phyloP scores from a whole-genome alignment of 345 rosid species.

The Gossypium raimondii region DNA sequence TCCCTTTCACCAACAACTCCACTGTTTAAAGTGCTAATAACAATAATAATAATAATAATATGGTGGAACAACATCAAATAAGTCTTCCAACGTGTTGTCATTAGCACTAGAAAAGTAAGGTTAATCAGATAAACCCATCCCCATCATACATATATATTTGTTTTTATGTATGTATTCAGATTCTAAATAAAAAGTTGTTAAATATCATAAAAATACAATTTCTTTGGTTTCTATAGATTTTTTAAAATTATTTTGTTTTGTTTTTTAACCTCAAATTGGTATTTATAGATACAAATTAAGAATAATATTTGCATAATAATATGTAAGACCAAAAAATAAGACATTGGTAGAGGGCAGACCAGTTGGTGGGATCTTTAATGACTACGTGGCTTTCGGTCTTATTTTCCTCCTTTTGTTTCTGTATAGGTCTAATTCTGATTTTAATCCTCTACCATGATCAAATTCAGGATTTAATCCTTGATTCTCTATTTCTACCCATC shows the following conservation, averaged over 20 bases:
- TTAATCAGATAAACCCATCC: not conserved
- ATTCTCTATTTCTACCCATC: too few relatives aligned
- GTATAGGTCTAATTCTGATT: not conserved
- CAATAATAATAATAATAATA: too few relatives aligned
- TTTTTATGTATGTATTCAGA: too few relatives aligned
- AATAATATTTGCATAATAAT: not conserved
- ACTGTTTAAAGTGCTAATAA: not conserved
- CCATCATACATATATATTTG: too few relatives aligned
- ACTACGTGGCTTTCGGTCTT: conserved; percentile 13
- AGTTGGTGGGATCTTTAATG: conserved; percentile 24
- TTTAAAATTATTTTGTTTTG: too few relatives aligned
- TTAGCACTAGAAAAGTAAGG: not conserved
- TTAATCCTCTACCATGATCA: too few relatives aligned
- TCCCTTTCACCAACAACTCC: conserved; percentile 11
- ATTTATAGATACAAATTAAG: too few relatives aligned
- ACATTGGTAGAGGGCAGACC: conserved; percentile 4
- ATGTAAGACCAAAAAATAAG: not conserved
- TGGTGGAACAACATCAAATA: not conserved
- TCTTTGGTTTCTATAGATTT: too few relatives aligned
- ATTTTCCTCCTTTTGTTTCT: not conserved
- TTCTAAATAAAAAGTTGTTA: too few relatives aligned
- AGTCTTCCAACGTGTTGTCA: not conserved
- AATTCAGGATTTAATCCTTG: too few relatives aligned
- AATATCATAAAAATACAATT: too few relatives aligned
- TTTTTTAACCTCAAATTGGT: too few relatives aligned